Percentiles rank a stretch among this genome's conserved stretches.
phyloP scores from a whole-genome alignment of 2,329 filamentous ascomycete species.

The Samsoniella hepiali region DNA sequence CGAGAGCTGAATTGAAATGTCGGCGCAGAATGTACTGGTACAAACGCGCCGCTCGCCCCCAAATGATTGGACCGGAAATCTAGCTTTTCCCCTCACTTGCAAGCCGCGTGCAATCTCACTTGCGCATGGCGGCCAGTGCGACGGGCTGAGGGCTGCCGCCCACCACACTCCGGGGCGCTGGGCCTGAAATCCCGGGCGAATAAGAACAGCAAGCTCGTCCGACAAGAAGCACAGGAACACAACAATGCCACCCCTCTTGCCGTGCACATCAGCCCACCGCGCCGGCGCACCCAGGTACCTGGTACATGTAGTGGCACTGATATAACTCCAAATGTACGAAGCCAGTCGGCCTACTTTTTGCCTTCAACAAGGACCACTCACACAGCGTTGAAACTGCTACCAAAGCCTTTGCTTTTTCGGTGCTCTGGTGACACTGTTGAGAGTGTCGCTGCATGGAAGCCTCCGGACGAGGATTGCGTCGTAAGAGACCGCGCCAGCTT shows the following conservation, averaged over 20 bases:
- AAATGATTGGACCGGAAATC: background rate
- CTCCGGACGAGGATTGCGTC: background rate
- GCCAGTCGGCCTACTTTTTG: background rate
- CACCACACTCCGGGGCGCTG: background rate
- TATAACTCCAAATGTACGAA: background rate
- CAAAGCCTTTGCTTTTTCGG: background rate
- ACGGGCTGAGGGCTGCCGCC: background rate
- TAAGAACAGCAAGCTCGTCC: background rate
- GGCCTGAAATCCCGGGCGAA: background rate
- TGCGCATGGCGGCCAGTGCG: background rate
- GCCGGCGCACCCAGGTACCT: no score
- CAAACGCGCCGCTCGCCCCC: background rate
- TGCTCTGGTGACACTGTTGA: background rate
- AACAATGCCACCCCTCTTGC: background rate
- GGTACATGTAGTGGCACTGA: background rate
- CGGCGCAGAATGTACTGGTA: background rate
- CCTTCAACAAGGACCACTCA: background rate
- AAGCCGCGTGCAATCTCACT: background rate
- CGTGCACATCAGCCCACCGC: conserved; percentile 1
- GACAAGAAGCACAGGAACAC: background rate
- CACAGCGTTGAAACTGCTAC: background rate
- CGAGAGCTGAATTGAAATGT: background rate
- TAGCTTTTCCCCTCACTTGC: background rate
- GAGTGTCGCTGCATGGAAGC: background rate
- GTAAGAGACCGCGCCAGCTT: background rate